A percentile compares a stretch with the other conserved stretches of the same genome.
phyloP scores from a whole-genome alignment of 2,329 filamentous ascomycete species.

The Beauveria sp. region DNA sequence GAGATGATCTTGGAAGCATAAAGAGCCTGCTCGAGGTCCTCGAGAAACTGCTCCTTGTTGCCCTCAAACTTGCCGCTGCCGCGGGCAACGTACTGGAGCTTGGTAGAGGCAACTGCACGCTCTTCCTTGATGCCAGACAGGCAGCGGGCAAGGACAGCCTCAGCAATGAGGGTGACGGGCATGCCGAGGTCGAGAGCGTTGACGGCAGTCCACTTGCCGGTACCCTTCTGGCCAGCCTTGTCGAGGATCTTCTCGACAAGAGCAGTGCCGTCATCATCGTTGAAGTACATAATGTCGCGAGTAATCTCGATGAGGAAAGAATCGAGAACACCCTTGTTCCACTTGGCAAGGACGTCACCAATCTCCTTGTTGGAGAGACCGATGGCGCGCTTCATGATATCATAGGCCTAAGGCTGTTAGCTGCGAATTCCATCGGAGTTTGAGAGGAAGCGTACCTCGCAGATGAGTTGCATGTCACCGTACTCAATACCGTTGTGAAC shows the following conservation, averaged over 20 bases:
- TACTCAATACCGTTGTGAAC: slow-evolving; percentile 99
- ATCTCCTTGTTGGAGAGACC: slow-evolving; percentile 89
- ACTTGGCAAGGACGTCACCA: slow-evolving; percentile 85
- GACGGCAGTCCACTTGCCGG: slow-evolving; percentile 99
- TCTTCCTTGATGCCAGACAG: slow-evolving; percentile 90
- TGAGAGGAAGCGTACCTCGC: slow-evolving; percentile 58
- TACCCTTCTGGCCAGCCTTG: slow-evolving; percentile 98
- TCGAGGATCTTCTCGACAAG: slow-evolving; percentile 99
- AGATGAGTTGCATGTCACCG: slow-evolving; percentile 99
- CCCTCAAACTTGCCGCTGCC: slow-evolving; percentile 70
- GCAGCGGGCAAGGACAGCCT: slow-evolving; percentile 93
- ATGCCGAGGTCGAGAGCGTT: slow-evolving; percentile 97
- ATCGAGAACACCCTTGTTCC: slow-evolving; percentile 98
- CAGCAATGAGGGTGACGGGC: slow-evolving; percentile 96
- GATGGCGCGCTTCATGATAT: slow-evolving; percentile 98
- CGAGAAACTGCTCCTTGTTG: slow-evolving; percentile 87
- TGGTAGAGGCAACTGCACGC: slow-evolving; percentile 71
- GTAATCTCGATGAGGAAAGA: slow-evolving; percentile 99
- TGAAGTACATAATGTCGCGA: slow-evolving; percentile 96
- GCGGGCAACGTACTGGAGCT: slow-evolving; percentile 69
- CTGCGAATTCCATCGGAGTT: background rate
- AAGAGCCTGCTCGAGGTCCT: slow-evolving; percentile 95
- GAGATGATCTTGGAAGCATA: slow-evolving; percentile 99
- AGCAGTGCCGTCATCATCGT: slow-evolving; percentile 83
- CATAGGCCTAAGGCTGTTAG: slow-evolving; percentile 67